Conservation (phyloP, 2,329 filamentous ascomycete species). For the Drechslerella stenobrocha region DNA sequence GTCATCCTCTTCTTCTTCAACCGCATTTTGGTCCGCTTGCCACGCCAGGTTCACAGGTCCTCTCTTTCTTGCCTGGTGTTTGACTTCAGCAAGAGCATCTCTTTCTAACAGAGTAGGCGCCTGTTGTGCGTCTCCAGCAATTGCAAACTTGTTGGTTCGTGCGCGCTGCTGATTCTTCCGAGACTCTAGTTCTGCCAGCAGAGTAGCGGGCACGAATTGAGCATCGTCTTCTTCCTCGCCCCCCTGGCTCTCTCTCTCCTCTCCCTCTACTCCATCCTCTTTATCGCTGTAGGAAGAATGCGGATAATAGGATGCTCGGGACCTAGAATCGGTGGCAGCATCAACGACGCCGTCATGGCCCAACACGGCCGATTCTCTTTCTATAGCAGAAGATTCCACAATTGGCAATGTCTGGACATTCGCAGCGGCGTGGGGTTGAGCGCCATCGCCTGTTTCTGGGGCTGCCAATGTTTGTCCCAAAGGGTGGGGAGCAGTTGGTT, state of each 20-base stretch:
- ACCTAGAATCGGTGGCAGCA: conserved; percentile 1
- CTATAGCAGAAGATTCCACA: conserved; percentile 7
- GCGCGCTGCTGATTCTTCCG: conserved; percentile 86
- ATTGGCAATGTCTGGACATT: not conserved
- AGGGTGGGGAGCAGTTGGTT: not conserved
- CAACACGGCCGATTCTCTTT: not conserved
- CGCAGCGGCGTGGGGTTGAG: not conserved
- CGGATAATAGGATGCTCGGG: conserved; percentile 39
- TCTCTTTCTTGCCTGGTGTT: conserved; percentile 72
- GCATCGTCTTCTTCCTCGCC: conserved; percentile 54
- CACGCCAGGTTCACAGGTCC: conserved; percentile 85
- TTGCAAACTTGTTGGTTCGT: conserved; percentile 61
- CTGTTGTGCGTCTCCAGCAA: conserved; percentile 64
- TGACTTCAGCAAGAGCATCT: conserved; percentile 84
- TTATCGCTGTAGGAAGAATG: conserved; percentile 23
- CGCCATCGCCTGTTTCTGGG: conserved; percentile 6
- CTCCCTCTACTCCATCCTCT: conserved; percentile 12
- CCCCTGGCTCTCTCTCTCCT: conserved; percentile 36
- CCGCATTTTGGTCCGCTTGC: conserved; percentile 66
- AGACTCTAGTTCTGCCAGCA: conserved; percentile 87
- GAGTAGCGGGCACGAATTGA: conserved; percentile 70
- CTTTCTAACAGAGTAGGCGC: conserved; percentile 81
- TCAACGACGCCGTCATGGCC: conserved; percentile 3
- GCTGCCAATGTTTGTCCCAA: not conserved
- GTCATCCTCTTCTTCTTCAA: conserved; percentile 70